Conservation (phyloP, 2,329 filamentous ascomycete species). For the Hymenoscyphus infarciens region DNA sequence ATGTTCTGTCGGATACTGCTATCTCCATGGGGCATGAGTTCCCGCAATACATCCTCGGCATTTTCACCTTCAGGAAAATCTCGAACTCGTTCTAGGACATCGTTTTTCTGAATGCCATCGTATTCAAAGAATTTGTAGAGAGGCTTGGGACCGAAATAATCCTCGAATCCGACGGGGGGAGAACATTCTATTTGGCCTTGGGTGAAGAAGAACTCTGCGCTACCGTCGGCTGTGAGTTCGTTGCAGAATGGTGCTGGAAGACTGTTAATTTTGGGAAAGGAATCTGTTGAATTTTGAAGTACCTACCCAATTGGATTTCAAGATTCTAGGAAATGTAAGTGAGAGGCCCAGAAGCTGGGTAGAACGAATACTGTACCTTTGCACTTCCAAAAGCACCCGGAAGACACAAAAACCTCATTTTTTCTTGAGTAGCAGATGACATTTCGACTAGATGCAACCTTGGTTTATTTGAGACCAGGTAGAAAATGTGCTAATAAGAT, state of each 20-base stretch:
- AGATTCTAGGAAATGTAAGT: slow-evolving; percentile 44
- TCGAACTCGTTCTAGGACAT: slow-evolving; percentile 26
- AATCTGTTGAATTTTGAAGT: neutral
- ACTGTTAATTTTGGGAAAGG: neutral
- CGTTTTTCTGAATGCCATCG: slow-evolving; percentile 35
- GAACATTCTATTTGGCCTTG: slow-evolving; percentile 46
- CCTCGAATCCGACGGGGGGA: slow-evolving; percentile 50
- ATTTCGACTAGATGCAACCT: neutral
- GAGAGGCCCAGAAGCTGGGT: too few species aligned
- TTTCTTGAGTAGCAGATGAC: neutral
- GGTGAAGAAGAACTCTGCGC: slow-evolving; percentile 48
- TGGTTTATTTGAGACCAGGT: neutral
- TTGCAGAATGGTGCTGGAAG: slow-evolving; percentile 44
- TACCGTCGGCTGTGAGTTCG: slow-evolving; percentile 43
- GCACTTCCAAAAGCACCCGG: slow-evolving; percentile 56
- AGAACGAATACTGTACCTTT: slow-evolving; percentile 39
- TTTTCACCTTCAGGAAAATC: slow-evolving; percentile 28
- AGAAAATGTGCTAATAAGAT: neutral
- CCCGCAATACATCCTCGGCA: slow-evolving; percentile 25
- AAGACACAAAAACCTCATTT: slow-evolving; percentile 55
- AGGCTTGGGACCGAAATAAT: slow-evolving; percentile 41
- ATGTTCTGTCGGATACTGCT: slow-evolving; percentile 25
- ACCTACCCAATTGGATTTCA: slow-evolving; percentile 48
- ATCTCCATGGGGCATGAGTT: slow-evolving; percentile 21
- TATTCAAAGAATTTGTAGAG: slow-evolving; percentile 50